Base-by-base conservation (phyloP, 352 stramenopile genomes). In the Globisporangium takayamanum region DNA sequence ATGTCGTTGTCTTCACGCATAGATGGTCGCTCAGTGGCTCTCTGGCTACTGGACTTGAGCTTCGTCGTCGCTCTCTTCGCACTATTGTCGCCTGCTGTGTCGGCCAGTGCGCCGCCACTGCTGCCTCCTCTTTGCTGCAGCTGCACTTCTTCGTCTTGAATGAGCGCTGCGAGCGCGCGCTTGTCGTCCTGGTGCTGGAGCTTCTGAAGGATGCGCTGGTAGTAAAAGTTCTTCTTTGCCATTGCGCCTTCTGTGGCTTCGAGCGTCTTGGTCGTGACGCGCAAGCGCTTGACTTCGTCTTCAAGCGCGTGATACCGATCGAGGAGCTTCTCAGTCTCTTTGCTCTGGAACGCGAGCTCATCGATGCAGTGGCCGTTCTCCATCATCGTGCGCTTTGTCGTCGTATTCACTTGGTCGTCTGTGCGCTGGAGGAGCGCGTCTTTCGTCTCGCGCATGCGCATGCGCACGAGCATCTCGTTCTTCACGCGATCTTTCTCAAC, bases 301-400 rank as follows among this genome's bases (percentile, higher is more conserved):
- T 92, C 80, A 1, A 88, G 48, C 11, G 51, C 57, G 7, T 72
- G 59, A 18, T 76, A 68, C 12, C 71, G 62, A n/a, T 55, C 58
- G n/a, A 92, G 51, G 6, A 92, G 42, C 55, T 86, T 83, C 50
- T 92, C 84, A 1, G 78, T 84, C 61, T 94, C 80, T 12, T 74
- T 73, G 64, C 78, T 90, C 55, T 88, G 77, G 49, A 83, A 87
- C 22, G 77, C 71, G 2, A 94, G 48, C 50, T 94, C 80, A 1
- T 87, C 73, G 18, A 85, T 82, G 41, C 85, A 78, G 49, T 90
- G 80, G 45, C 84, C 84, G 54, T 90, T 92, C 53, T 94, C 84
- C 55, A 90, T 70, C 69, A 92, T 84, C 26, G 76, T 92, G 45
- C 84, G 78, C 63, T 90, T 85, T 5, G 80, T 92, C 1, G 79